These are phyloP conservation scores for Hericium alpestre DNA, from an alignment of 768 basidiomycete species.

Conservation along the genomic window DNA sequence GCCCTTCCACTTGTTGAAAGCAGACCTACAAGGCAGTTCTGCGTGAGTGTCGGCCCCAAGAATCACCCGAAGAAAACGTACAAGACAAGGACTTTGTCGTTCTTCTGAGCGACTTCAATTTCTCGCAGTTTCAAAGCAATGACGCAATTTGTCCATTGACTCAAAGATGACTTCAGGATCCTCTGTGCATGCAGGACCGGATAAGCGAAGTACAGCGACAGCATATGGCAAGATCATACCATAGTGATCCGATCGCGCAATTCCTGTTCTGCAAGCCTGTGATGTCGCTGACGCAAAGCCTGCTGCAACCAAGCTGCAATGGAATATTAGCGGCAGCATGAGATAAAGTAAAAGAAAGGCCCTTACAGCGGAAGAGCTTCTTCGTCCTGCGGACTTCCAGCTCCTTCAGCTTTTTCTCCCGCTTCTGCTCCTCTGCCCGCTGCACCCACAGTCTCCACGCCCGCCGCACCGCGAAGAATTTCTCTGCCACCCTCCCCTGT, in stretches of 20 bases:
- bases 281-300: conserved; percentile 9
- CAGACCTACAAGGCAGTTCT: conserved; percentile 26
- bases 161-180: conserved; percentile 35
- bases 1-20: conserved; percentile 62
- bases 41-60: neutral
- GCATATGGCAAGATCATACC: neutral
- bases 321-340: neutral
- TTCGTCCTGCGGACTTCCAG: conserved; percentile 30
- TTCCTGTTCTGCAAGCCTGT: conserved; percentile 9
- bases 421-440: conserved; percentile 31
- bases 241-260: neutral
- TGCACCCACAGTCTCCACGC: conserved; percentile 40
- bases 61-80: conserved; percentile 14
- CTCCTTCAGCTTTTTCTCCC: conserved; percentile 33
- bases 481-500: conserved; percentile 44
- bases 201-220: too few species aligned
- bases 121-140: conserved; percentile 67
- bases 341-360: neutral
- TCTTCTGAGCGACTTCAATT: conserved; percentile 46
- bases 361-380: conserved; percentile 27
- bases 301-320: conserved; percentile 8
- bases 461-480: conserved; percentile 37
- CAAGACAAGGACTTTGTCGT: conserved; percentile 28
- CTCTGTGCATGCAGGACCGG: conserved; percentile 29
- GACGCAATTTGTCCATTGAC: conserved; percentile 61